Base-by-base conservation (phyloP, 2,329 filamentous ascomycete genomes). In the Plenodomus tracheiphilus region DNA sequence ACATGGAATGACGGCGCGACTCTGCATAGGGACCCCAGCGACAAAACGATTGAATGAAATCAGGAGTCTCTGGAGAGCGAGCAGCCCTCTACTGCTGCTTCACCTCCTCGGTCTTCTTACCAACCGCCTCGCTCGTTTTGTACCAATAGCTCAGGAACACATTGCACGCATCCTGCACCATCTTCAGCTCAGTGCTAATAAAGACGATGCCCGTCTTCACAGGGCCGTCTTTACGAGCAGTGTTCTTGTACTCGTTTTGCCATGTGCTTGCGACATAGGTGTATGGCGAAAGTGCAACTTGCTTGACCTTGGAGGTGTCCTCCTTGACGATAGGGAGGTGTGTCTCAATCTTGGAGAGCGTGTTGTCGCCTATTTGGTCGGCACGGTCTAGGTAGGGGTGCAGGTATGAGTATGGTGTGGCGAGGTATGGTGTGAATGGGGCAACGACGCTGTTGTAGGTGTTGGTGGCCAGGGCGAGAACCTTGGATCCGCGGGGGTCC, bases 371-470 rank as follows among this genome's bases (percentile, higher is more conserved):
- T 17, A 74, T 62, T 61, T 69, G 72, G 71, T 97, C 94, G 66
- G 86, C 92, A 73, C 86, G 90, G 71, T 84, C 79, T 58, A 96
- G 82, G 75, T 97, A 97, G 1, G 93, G 92, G 43, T 86, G 85
- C 56, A 96, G 82, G 71, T 89, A 94, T 68, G 83, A 81, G 77
- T 91, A 93, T 30, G 92, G 91, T 62, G 83, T 88, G 64, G 85
- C 75, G 63, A 97, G 78, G 75, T 90, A 91, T 21, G 89, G 88
- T 46, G 93, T 76, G 56, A 96, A 76, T 17, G 91, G 90, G 61
- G 86, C 87, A 70, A 87, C 87, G 65, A 96, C 81, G 57, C 82
- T 85, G 68, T 85, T 78, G 79, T 92, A 96, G 64, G 86, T 86
- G 52, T 85, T 83, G 69, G 88, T 83, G 71, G 87, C 83, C 55